These are phyloP conservation scores for Acer saccharum DNA, from an alignment of 345 rosid genomes.

Conservation along the genomic window DNA sequence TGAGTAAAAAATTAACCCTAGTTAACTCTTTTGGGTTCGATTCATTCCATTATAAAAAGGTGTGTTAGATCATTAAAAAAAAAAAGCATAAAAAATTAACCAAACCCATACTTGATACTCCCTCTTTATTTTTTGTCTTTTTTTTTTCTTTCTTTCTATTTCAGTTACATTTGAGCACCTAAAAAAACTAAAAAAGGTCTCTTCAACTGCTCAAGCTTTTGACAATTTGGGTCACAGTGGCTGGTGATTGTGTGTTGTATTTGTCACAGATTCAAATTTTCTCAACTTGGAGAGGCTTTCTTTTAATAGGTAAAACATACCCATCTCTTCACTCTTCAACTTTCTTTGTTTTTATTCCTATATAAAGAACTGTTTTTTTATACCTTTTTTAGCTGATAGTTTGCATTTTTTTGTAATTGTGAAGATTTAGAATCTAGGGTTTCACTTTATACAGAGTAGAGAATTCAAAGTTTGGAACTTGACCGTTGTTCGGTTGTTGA, in stretches of 20 bases:
- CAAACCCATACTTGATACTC: conserved; percentile 21
- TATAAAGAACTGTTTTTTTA: background rate
- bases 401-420: background rate
- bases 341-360: background rate
- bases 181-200: background rate
- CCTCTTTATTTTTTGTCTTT: background rate
- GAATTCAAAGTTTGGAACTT: conserved; percentile 16
- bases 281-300: conserved; percentile 2
- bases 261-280: conserved; percentile 30
- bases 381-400: background rate
- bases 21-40: conserved; percentile 19
- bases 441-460: conserved; percentile 19
- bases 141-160: background rate
- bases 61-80: conserved; percentile 14
- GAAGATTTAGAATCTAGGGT: conserved; percentile 31
- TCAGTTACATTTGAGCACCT: conserved; percentile 7
- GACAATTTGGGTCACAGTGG: conserved; percentile 28
- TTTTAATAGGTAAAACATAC: conserved; percentile 23
- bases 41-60: conserved; percentile 18
- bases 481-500: conserved; percentile 18
- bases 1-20: conserved; percentile 34
- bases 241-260: conserved; percentile 16
- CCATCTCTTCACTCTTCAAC: background rate
- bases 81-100: conserved; percentile 3
- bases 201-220: conserved; percentile 20